Evolutionary conservation across 495 filamentous ascomycete genomes (phyloP).

Genomic region (Penicillium coffeae): DNA sequence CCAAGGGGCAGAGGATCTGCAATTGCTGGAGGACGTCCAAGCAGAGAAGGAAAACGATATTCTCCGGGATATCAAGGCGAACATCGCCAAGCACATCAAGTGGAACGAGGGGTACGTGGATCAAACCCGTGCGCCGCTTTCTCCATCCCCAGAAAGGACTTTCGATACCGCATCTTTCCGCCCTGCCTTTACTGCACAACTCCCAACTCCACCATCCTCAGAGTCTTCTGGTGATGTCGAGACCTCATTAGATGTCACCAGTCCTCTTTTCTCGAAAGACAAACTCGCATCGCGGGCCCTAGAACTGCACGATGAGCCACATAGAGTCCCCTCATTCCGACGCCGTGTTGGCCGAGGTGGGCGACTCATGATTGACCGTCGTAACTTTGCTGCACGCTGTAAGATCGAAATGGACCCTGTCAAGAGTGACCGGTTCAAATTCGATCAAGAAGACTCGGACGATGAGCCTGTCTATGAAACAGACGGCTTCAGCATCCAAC

Average conservation of each 20-base stretch:
- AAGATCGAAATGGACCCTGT: constrained; percentile 48
- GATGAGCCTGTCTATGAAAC: constrained; percentile 69
- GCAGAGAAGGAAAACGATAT: constrained; percentile 81
- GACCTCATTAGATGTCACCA: constrained; percentile 38
- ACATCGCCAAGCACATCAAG: constrained; percentile 74
- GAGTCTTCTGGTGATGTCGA: constrained; percentile 62
- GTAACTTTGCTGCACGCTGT: constrained; percentile 46
- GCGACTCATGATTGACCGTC: constrained; percentile 77
- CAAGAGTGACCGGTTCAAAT: constrained; percentile 74
- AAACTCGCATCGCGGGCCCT: constrained; percentile 43
- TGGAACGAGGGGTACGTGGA: constrained; percentile 87
- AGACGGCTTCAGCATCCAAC: constrained; percentile 65
- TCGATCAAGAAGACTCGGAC: constrained; percentile 64
- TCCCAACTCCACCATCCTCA: constrained; percentile 83
- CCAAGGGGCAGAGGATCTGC: constrained; percentile 68
- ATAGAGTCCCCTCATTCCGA: constrained; percentile 56
- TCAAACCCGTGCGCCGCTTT: constrained; percentile 74
- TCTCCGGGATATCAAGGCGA: constrained; percentile 70
- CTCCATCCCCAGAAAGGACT: constrained; percentile 57
- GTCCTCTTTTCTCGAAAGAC: constrained; percentile 45
- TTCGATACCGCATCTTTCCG: constrained; percentile 62
- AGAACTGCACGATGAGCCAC: constrained; percentile 46
- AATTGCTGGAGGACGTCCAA: constrained; percentile 66
- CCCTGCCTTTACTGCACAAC: constrained; percentile 74
- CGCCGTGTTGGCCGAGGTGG: constrained; percentile 71